A percentile compares a stretch with the other conserved stretches of the same genome.
These are phyloP conservation scores for Teunomyces funiuensis DNA, from an alignment of 805 yeast genomes.

Conservation along the genomic window DNA sequence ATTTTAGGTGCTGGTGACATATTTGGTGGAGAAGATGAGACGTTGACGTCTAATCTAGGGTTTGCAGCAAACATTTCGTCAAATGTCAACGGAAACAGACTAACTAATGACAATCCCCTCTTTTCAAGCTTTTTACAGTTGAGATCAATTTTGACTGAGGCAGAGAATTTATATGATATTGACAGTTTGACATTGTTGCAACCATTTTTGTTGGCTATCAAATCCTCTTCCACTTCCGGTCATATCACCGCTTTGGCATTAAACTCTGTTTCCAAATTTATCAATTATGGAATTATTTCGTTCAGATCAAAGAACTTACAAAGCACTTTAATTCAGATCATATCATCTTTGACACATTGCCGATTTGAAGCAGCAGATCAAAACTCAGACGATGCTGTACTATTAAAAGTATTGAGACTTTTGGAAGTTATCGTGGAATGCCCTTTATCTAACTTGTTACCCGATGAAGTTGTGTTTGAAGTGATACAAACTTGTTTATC, in stretches of 20 bases:
- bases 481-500: slow-evolving; percentile 89
- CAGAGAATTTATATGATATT: slow-evolving; percentile 49
- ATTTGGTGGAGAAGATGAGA: slow-evolving; percentile 45
- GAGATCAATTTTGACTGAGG: slow-evolving; percentile 64
- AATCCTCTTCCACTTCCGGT: slow-evolving; percentile 84
- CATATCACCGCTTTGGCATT: slow-evolving; percentile 80
- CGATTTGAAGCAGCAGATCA: slow-evolving; percentile 95
- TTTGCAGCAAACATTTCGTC: slow-evolving; percentile 14
- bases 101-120: slow-evolving; percentile 50
- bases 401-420: slow-evolving; percentile 76
- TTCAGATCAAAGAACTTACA: slow-evolving; percentile 53
- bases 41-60: slow-evolving; percentile 24
- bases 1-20: slow-evolving; percentile 67
- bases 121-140: slow-evolving; percentile 78
- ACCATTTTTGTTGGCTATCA: slow-evolving; percentile 83
- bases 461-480: slow-evolving; percentile 83
- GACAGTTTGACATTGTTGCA: slow-evolving; percentile 75
- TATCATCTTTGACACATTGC: slow-evolving; percentile 83
- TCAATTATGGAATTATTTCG: slow-evolving; percentile 67
- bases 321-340: slow-evolving; percentile 61
- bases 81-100: slow-evolving; percentile 29
- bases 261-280: slow-evolving; percentile 68
- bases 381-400: slow-evolving; percentile 85
- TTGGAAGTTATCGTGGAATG: slow-evolving; percentile 66
- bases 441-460: slow-evolving; percentile 61